Evolutionary conservation across 2,329 filamentous ascomycete genomes (phyloP).

Genomic region (Xylaria sp.): DNA sequence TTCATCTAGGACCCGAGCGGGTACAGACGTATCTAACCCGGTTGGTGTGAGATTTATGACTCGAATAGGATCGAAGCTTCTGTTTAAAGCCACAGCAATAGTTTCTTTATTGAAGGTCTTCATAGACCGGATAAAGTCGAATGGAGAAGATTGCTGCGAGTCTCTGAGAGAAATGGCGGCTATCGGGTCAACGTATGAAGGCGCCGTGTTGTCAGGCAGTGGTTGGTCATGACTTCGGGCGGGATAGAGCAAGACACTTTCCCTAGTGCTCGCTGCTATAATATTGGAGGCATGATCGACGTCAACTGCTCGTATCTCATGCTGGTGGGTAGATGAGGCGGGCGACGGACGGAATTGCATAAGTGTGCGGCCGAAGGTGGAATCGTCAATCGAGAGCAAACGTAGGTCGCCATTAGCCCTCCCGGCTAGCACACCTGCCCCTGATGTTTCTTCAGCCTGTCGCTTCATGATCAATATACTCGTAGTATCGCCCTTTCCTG

Average conservation of each 20-base stretch:
- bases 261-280: slow-evolving; percentile 52
- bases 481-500: slow-evolving; percentile 63
- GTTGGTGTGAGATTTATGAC: slow-evolving; percentile 60
- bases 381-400: slow-evolving; percentile 55
- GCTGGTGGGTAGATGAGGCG: slow-evolving; percentile 37
- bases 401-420: slow-evolving; percentile 62
- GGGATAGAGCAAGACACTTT: slow-evolving; percentile 52
- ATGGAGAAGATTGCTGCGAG: slow-evolving; percentile 32
- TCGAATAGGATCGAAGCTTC: slow-evolving; percentile 56
- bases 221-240: slow-evolving; percentile 38
- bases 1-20: slow-evolving; percentile 50
- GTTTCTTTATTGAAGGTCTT: slow-evolving; percentile 60
- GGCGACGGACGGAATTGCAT: slow-evolving; percentile 40
- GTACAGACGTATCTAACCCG: slow-evolving; percentile 54
- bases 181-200: slow-evolving; percentile 35
- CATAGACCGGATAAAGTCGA: slow-evolving; percentile 50
- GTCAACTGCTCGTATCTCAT: slow-evolving; percentile 53
- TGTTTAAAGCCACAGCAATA: slow-evolving; percentile 59
- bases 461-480: slow-evolving; percentile 58
- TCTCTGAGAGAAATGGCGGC: slow-evolving; percentile 42
- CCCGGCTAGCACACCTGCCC: slow-evolving; percentile 57
- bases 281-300: slow-evolving; percentile 43
- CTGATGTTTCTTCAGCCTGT: slow-evolving; percentile 33
- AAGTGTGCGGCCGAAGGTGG: slow-evolving; percentile 49
- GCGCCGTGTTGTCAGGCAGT: slow-evolving; percentile 28